A percentile compares a stretch with the other conserved stretches of the same genome.
Evolutionary conservation across 2,329 filamentous ascomycete genomes (phyloP).

Genomic region (Trichophyton benhamiae): DNA sequence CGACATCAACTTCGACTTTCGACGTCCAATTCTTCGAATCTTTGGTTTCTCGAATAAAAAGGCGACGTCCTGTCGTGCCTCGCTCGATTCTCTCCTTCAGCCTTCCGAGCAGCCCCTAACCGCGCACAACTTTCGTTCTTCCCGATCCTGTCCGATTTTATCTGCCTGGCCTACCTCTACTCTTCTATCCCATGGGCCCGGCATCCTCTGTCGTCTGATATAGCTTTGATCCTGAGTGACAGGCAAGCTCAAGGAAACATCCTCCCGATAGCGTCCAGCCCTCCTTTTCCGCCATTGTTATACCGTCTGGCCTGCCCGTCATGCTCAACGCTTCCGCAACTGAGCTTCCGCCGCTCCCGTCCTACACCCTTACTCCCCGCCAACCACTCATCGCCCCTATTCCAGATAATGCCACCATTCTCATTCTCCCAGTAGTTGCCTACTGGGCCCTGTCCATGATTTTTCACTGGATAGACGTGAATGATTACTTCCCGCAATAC

Average conservation of each 20-base stretch:
- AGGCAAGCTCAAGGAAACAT: neutral
- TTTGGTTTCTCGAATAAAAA: neutral
- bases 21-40: neutral
- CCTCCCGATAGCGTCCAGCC: neutral
- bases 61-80: neutral
- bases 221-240: neutral
- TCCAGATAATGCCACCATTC: conserved; percentile 66
- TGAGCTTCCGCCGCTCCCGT: conserved; percentile 71
- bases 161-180: neutral
- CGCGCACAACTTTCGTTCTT: neutral
- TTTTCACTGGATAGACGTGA: conserved; percentile 77
- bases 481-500: conserved; percentile 80
- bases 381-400: conserved; percentile 63
- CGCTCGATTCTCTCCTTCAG: neutral
- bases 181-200: neutral
- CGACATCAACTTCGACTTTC: neutral
- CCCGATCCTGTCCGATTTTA: neutral
- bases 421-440: conserved; percentile 63
- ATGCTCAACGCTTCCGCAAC: conserved; percentile 22
- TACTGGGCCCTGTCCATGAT: conserved; percentile 81
- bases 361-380: conserved; percentile 60
- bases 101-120: neutral
- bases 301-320: neutral
- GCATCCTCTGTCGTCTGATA: neutral
- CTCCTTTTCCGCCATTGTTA: neutral